Base-by-base conservation (phyloP, 2,329 filamentous ascomycete genomes). In the Zymoseptoria tritici region DNA sequence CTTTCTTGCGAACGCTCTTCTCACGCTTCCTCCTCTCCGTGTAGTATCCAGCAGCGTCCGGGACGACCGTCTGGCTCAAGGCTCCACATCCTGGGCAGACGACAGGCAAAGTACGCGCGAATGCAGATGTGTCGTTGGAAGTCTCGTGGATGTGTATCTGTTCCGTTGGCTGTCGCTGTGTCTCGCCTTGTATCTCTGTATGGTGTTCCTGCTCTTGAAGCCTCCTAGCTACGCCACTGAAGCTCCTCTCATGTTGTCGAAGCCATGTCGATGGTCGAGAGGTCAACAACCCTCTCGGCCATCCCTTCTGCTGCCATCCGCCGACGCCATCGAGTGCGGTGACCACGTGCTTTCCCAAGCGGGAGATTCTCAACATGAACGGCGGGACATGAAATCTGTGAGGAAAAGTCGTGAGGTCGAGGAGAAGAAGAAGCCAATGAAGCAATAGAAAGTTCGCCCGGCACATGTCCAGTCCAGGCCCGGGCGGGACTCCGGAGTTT, bases 51-150 rank as follows among this genome's bases (percentile, higher is more conserved):
- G 84, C 79, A 64, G 81, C 78, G 1, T 78, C 73, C 42, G 78
- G 74, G 53, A 82, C 78, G 54, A 82, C 70, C 4, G 79, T 81
- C 70, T 87, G 84, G 36, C 81, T 78, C 42, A 81, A 79, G 26
- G 84, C 85, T 57, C 85, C 85, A 64, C 85, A 87, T 65, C 85
- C 85, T 29, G 85, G 84, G 69, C 85, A 87, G 36, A 67, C 62
- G 8, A 64, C 49, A 2, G 68, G 71, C 20, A 73, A 62, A 9
- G 58, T 62, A 46, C 58, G 61, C 13, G 61, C 60, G 54, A 67
- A 65, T 19, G 55, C 60, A 26, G 29, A 31, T 4, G 22, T n/a
- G 4, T 56, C 55, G 26, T 19, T 57, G 52, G 22, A 11, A 13
- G 36, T 46, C 36, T 46, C 36, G 36, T 46, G 36, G 13, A 46